Evolutionary conservation across 2,329 filamentous ascomycete species (phyloP).

Genomic region (Neopestalotiopsis sp.): DNA sequence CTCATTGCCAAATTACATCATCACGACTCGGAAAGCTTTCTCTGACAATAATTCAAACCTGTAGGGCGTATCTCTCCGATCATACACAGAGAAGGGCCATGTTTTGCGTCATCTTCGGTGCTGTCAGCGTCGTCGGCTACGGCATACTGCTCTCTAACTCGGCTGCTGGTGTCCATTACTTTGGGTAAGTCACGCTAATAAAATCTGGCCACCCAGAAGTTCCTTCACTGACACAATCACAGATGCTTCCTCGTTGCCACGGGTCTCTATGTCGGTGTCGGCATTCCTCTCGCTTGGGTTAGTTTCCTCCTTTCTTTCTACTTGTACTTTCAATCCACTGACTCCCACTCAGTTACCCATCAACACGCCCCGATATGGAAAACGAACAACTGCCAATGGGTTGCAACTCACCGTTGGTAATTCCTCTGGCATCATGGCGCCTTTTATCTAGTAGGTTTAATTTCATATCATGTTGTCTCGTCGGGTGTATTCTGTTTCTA

Average conservation of each 20-base stretch:
- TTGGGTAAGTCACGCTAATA: conserved; percentile 46
- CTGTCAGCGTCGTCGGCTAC: conserved; percentile 71
- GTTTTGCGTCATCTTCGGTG: conserved; percentile 66
- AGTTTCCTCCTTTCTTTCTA: conserved; percentile 22
- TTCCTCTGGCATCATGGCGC: conserved; percentile 72
- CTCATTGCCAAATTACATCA: too few relatives aligned
- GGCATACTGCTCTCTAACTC: conserved; percentile 67
- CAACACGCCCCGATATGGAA: conserved; percentile 77
- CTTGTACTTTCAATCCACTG: background rate
- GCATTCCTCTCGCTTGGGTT: conserved; percentile 61
- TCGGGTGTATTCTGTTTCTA: background rate
- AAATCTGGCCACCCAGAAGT: background rate
- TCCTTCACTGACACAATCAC: background rate
- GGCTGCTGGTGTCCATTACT: conserved; percentile 70
- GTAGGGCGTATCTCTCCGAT: conserved; percentile 67
- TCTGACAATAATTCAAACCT: background rate
- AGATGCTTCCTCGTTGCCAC: conserved; percentile 76
- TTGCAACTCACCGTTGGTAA: conserved; percentile 76
- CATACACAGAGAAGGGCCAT: conserved; percentile 67
- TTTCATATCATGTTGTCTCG: background rate
- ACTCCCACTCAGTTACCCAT: conserved; percentile 51
- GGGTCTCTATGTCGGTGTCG: conserved; percentile 69
- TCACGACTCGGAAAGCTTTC: background rate
- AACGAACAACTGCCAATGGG: conserved; percentile 73
- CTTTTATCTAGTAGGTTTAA: conserved; percentile 61